Evolutionary conservation across 257 asterid genomes (phyloP).

Genomic region (Thymus quinquecostatus): DNA sequence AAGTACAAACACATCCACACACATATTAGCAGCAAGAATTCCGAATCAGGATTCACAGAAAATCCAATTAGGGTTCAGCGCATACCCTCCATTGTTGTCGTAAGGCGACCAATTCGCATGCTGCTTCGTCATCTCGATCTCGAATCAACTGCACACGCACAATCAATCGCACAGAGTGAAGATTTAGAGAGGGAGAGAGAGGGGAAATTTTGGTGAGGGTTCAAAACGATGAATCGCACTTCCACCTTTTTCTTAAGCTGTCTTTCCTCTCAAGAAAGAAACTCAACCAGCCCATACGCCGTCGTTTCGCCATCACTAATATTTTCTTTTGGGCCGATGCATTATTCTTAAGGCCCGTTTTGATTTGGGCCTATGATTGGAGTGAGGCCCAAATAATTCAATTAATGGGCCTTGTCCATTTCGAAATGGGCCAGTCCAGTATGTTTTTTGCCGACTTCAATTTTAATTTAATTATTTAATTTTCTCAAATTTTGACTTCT

Average conservation of each 20-base stretch:
- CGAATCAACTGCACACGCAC: constrained; percentile 17
- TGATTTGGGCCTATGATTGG: no score
- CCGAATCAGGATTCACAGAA: neutral
- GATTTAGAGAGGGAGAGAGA: neutral
- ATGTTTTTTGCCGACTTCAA: neutral
- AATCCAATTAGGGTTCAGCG: constrained; percentile 34
- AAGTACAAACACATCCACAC: neutral
- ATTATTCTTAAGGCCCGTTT: no score
- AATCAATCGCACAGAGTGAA: neutral
- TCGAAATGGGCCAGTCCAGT: neutral
- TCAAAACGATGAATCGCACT: constrained; percentile 30
- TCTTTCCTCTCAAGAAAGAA: constrained; percentile 41
- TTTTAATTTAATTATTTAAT: no score
- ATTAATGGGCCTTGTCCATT: neutral
- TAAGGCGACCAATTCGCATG: constrained; percentile 94
- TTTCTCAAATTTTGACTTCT: neutral
- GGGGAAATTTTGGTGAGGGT: constrained; percentile 15
- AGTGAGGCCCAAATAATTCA: neutral
- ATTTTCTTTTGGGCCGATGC: no score
- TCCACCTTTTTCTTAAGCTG: constrained; percentile 6
- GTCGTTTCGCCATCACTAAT: neutral
- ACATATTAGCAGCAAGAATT: constrained; percentile 13
- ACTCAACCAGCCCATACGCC: constrained; percentile 8
- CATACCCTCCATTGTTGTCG: constrained; percentile 97
- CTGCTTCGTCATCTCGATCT: constrained; percentile 67